phyloP scores from a whole-genome alignment of 2,329 filamentous ascomycete species.

The Xylaria sp. region DNA sequence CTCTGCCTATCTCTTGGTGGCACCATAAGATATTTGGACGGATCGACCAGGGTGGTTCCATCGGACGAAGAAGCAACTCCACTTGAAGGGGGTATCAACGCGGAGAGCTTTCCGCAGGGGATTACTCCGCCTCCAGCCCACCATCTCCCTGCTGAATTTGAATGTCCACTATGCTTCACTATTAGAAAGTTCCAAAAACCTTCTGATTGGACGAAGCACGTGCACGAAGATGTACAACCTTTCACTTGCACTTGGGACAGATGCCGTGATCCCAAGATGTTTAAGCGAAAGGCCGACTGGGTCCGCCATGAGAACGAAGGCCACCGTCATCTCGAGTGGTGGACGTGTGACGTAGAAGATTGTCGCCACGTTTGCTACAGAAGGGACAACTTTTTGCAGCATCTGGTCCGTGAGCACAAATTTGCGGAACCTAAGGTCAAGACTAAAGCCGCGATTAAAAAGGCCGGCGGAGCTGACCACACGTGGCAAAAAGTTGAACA shows the following conservation, averaged over 20 bases:
- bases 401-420: conserved; percentile 92
- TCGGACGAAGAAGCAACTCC: conserved; percentile 75
- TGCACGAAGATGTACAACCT: conserved; percentile 91
- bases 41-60: conserved; percentile 64
- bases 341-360: conserved; percentile 84
- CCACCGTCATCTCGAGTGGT: conserved; percentile 90
- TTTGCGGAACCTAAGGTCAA: conserved; percentile 84
- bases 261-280: conserved; percentile 87
- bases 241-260: conserved; percentile 91
- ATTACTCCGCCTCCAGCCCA: conserved; percentile 84
- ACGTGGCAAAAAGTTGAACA: conserved; percentile 82
- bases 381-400: conserved; percentile 92
- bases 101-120: conserved; percentile 80
- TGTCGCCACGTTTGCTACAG: conserved; percentile 86
- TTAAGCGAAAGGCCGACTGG: conserved; percentile 97
- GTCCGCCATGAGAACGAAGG: conserved; percentile 93
- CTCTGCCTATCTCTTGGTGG: conserved; percentile 77
- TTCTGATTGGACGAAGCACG: conserved; percentile 96
- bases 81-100: conserved; percentile 74
- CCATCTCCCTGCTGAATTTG: conserved; percentile 84
- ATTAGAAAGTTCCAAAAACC: conserved; percentile 89
- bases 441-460: conserved; percentile 74
- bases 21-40: conserved; percentile 69
- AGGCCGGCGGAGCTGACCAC: conserved; percentile 66
- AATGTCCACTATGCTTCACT: conserved; percentile 88